Base-by-base conservation (phyloP, 345 rosid genomes). In the Salix caprea region DNA sequence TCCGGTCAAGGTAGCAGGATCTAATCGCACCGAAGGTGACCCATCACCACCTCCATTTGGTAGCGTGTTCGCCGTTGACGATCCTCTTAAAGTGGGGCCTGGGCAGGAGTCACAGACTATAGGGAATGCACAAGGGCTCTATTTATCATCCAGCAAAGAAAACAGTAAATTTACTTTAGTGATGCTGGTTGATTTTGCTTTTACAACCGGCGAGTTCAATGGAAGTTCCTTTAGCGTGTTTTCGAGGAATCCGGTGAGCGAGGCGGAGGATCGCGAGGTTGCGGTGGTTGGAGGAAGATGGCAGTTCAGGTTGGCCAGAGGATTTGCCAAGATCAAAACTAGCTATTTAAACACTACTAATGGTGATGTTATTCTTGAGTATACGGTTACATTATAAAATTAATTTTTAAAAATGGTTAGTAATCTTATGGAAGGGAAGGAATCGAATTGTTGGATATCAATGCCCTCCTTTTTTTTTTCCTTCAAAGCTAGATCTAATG, bases 211-310 rank as follows among this genome's bases (percentile, higher is more conserved):
- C 2, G n/a, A 56, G 37, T 77, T 68, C 21, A 79, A 70, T n/a
- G 83, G 85, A n/a, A 83, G 85, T 70, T 68, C 85, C 5, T 19
- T 83, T 7, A 76, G 81, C 70, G 52, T 83, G 50, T 23, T 79
- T 23, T 76, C 78, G 18, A 50, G 70, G 46, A 83, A 83, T 64
- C 73, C 83, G 36, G 67, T 36, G 18, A 19, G 52, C 23, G 71
- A 79, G 60, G 39, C 70, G 8, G 46, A 72, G 36, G 36, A 34
- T 18, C 77, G 85, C 4, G 83, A 83, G 76, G 61, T 79, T 76
- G 76, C 83, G 10, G 62, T 83, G n/a, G 76, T 79, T 1, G 85
- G 85, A 23, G 85, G 85, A 19, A 79, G 81, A 54, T 83, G 85
- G 28, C 39, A 67, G 64, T 79, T 83, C 70, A 73, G 83, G 58